Evolutionary conservation across 345 rosid species (phyloP).

Genomic region (Citrus inodora): DNA sequence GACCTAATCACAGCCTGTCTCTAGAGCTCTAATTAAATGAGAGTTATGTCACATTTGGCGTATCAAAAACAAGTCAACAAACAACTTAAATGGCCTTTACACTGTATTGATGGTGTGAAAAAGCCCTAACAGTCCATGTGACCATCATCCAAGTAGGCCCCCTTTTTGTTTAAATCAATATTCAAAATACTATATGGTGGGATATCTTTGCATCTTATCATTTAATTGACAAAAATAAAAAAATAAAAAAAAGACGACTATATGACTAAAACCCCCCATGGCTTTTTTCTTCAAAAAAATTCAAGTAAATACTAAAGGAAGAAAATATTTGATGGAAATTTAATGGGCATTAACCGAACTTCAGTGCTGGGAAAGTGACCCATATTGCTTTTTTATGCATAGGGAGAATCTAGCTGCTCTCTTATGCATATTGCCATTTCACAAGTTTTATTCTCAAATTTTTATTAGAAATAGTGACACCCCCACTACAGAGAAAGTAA

Average conservation of each 20-base stretch:
- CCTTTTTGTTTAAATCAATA: background rate
- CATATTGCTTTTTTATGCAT: background rate
- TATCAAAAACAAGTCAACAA: conserved; percentile 16
- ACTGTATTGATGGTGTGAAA: conserved; percentile 11
- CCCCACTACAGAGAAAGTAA: background rate
- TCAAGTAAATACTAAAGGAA: background rate
- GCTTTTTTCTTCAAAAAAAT: background rate
- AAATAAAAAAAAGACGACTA: background rate
- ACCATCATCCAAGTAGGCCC: conserved; percentile 24
- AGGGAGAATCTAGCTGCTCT: background rate
- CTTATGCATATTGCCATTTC: background rate
- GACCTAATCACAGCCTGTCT: conserved; percentile 44
- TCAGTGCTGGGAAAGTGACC: conserved; percentile 6
- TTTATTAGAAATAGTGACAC: background rate
- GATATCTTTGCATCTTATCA: conserved; percentile 16
- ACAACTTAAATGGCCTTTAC: background rate
- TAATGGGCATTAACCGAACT: background rate
- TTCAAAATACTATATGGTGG: conserved; percentile 1
- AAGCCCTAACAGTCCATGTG: conserved; percentile 44
- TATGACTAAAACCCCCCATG: background rate
- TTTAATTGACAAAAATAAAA: background rate
- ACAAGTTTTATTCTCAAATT: background rate
- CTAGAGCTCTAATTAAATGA: conserved; percentile 20
- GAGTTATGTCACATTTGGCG: conserved; percentile 9
- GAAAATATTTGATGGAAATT: background rate